Evolutionary conservation across 139 green algal species (phyloP).

Genomic region (Micromonas pusilla): DNA sequence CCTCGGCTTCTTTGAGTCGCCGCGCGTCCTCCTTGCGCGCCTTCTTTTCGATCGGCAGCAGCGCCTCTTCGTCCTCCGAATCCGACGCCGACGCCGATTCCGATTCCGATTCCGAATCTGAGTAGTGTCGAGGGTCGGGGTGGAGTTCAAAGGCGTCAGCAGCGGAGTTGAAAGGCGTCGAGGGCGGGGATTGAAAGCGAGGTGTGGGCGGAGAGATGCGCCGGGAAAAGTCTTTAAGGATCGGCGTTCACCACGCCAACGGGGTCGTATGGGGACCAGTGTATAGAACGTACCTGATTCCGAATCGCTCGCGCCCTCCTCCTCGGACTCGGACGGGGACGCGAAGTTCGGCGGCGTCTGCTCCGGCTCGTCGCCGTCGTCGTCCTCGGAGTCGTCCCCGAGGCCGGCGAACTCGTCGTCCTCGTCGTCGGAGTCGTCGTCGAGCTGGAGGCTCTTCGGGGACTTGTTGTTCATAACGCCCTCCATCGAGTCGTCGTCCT

Average conservation of each 20-base stretch:
- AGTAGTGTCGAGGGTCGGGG: too few species aligned
- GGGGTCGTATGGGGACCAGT: too few species aligned
- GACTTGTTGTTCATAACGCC: background rate
- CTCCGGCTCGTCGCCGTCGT: constrained; percentile 9
- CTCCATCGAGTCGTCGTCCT: background rate
- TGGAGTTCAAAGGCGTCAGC: too few species aligned
- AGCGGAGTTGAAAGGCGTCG: too few species aligned
- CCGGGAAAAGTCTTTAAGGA: too few species aligned
- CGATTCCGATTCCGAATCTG: too few species aligned
- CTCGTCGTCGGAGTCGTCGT: constrained; percentile 10
- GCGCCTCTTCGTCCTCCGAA: background rate
- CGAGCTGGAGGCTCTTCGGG: background rate
- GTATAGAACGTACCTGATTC: too few species aligned
- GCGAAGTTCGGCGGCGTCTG: background rate
- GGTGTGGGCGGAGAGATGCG: too few species aligned
- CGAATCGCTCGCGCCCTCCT: background rate
- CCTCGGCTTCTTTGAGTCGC: background rate
- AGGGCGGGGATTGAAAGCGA: too few species aligned
- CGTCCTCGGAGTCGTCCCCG: constrained; percentile 3
- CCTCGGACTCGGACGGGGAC: background rate
- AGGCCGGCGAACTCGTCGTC: constrained; percentile 16
- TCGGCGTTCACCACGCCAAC: too few species aligned
- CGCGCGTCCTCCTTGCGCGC: constrained; percentile 13
- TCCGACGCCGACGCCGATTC: too few species aligned
- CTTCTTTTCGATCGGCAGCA: constrained; percentile 20